Conservation (phyloP, 2,329 filamentous ascomycete species). For the Neofusicoccum ribis region DNA sequence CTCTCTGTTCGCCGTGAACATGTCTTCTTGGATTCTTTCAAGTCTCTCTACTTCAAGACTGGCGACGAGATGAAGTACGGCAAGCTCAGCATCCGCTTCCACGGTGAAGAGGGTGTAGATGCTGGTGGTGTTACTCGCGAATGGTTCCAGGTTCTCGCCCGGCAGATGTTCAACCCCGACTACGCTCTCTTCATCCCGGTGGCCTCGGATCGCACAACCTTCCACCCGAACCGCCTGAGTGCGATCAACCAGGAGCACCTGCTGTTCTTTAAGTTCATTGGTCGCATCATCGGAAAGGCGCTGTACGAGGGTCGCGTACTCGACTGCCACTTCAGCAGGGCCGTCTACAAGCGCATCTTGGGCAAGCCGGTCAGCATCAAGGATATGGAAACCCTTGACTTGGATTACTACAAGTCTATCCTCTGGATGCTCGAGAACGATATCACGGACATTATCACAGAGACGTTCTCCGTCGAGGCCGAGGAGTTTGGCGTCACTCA, state of each 20-base stretch:
- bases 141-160: conserved; percentile 97
- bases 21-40: conserved; percentile 98
- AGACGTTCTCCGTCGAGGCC: conserved; percentile 92
- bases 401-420: conserved; percentile 98
- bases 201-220: conserved; percentile 94
- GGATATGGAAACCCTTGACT: conserved; percentile 98
- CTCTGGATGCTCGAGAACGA: conserved; percentile 99
- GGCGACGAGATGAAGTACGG: conserved; percentile 99
- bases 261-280: conserved; percentile 99
- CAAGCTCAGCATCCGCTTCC: conserved; percentile 96
- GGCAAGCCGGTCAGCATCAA: conserved; percentile 95
- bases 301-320: conserved; percentile 93
- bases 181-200: conserved; percentile 96
- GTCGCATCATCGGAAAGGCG: conserved; percentile 96
- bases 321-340: conserved; percentile 98
- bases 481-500: conserved; percentile 91
- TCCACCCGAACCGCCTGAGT: conserved; percentile 95
- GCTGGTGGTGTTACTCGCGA: conserved; percentile 96
- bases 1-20: conserved; percentile 88
- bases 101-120: conserved; percentile 95
- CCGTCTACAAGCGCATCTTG: conserved; percentile 96
- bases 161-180: conserved; percentile 98
- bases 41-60: conserved; percentile 94
- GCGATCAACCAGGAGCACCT: conserved; percentile 93
- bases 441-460: conserved; percentile 95